phyloP scores from a whole-genome alignment of 495 filamentous ascomycete genomes.

The Pyrenula aspistea region DNA sequence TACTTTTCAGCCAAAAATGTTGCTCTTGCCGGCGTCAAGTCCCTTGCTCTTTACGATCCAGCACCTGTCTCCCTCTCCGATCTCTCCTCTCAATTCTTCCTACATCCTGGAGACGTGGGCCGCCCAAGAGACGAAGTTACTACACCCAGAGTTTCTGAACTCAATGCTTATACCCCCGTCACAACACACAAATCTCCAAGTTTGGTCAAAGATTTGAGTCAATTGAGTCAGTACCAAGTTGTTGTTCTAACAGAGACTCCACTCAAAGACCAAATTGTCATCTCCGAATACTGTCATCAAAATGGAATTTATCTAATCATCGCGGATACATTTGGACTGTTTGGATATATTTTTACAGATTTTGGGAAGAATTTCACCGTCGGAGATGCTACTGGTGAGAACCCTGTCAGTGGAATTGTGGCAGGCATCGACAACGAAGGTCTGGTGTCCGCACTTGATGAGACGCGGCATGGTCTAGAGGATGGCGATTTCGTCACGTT shows the following conservation, averaged over 20 bases:
- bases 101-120: constrained; percentile 76
- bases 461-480: constrained; percentile 88
- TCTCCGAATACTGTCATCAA: constrained; percentile 85
- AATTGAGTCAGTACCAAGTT: constrained; percentile 79
- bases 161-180: constrained; percentile 94
- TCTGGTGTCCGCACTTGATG: constrained; percentile 86
- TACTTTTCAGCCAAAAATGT: constrained; percentile 74
- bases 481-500: constrained; percentile 97
- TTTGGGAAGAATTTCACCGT: constrained; percentile 89
- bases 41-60: constrained; percentile 76
- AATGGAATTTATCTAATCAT: constrained; percentile 85
- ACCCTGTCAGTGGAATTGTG: constrained; percentile 76
- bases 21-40: constrained; percentile 88
- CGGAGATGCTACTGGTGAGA: constrained; percentile 84
- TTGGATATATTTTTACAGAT: constrained; percentile 94
- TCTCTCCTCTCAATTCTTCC: constrained; percentile 94
- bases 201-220: constrained; percentile 55
- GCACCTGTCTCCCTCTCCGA: constrained; percentile 71
- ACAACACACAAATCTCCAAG: constrained; percentile 53
- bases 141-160: constrained; percentile 77
- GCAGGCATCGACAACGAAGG: constrained; percentile 81
- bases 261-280: constrained; percentile 62
- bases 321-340: constrained; percentile 82
- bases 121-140: constrained; percentile 81
- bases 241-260: constrained; percentile 81